phyloP scores from a whole-genome alignment of 2,329 filamentous ascomycete genomes.

The Aspergillus sp. region DNA sequence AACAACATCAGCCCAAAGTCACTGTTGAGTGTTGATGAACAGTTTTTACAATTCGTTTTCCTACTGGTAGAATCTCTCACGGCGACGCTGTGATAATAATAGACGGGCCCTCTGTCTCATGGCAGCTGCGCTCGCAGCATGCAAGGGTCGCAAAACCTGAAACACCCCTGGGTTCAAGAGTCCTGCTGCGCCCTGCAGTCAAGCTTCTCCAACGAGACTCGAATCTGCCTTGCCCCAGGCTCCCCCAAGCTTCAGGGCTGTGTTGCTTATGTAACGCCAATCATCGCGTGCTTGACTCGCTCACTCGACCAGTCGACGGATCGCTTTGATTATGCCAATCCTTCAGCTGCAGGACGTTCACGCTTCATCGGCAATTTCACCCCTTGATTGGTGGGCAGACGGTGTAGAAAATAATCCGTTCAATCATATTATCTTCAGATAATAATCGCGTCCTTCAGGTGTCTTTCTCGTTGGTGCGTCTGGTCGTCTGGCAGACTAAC shows the following conservation, averaged over 20 bases:
- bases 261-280: constrained; percentile 3
- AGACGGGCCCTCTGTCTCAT: not conserved
- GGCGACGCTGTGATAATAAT: constrained; percentile 2
- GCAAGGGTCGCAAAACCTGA: constrained; percentile 7
- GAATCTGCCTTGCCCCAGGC: constrained; percentile 12
- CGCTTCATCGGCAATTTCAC: not conserved
- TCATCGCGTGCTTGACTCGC: not conserved
- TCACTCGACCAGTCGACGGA: not conserved
- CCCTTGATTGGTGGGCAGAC: not conserved
- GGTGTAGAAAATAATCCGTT: too few species aligned
- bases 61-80: not conserved
- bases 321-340: not conserved
- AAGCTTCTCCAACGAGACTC: constrained; percentile 4
- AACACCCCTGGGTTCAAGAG: constrained; percentile 5
- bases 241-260: not conserved
- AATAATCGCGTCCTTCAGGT: not conserved
- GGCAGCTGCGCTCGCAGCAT: not conserved
- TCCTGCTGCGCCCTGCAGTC: constrained; percentile 11
- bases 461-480: not conserved
- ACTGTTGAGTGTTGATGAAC: too few species aligned
- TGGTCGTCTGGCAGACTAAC: not conserved
- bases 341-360: not conserved
- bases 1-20: not conserved
- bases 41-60: too few species aligned
- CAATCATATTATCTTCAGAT: not conserved